A percentile compares a stretch with the other conserved stretches of the same genome.
Conservation (phyloP, 2,329 filamentous ascomycete species). For the Neonectria hederae region DNA sequence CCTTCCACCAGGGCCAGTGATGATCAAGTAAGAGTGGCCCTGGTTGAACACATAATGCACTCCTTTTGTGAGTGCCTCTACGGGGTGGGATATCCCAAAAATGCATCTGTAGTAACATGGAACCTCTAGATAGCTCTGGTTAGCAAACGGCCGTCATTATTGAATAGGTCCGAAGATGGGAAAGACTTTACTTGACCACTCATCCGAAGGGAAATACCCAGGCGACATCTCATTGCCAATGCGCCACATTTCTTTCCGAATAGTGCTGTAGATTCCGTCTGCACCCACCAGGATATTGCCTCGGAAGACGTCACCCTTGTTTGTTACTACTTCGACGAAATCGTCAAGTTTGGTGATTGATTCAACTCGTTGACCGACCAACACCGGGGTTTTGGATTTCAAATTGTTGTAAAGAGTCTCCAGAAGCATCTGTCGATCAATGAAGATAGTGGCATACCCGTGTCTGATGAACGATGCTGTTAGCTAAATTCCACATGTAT, state of each 20-base stretch:
- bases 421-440: constrained; percentile 49
- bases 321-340: constrained; percentile 42
- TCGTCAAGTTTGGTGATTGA: background rate
- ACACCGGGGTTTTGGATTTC: constrained; percentile 39
- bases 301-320: constrained; percentile 42
- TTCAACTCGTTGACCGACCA: constrained; percentile 28
- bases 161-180: background rate
- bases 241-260: constrained; percentile 43
- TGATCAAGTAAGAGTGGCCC: background rate
- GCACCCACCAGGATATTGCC: constrained; percentile 50
- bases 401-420: constrained; percentile 48
- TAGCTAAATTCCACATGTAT: background rate
- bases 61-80: background rate
- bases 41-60: background rate
- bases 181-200: background rate
- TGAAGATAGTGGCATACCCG: constrained; percentile 45
- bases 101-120: constrained; percentile 13
- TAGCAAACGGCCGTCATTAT: background rate
- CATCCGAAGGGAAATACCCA: background rate
- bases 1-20: constrained; percentile 53
- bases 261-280: constrained; percentile 52
- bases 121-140: background rate
- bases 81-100: constrained; percentile 19
- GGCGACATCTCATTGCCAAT: background rate
- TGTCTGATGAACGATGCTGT: constrained; percentile 18